Percentiles rank a stretch among this genome's conserved stretches.
Conservation (phyloP, 1,284 basidiomycete genomes). For the Fereydounia khargensis region DNA sequence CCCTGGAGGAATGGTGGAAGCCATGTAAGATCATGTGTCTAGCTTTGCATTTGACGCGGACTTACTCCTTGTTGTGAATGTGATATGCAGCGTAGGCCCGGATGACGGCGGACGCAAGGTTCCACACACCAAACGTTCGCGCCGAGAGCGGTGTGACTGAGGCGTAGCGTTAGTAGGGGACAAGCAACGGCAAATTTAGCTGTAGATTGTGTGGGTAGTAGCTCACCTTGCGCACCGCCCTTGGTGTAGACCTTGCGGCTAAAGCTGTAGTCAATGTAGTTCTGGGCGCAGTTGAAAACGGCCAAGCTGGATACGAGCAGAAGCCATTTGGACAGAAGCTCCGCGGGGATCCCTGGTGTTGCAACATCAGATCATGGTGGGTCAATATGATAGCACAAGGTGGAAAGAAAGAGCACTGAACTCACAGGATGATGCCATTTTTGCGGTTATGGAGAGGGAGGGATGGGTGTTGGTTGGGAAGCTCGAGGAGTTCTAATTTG, state of each 20-base stretch:
- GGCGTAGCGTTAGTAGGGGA: neutral
- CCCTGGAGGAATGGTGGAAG: slow-evolving; percentile 12
- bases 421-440: too few species aligned
- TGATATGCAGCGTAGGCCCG: slow-evolving; percentile 51
- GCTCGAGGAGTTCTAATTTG: too few species aligned
- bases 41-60: too few species aligned
- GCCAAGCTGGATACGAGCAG: slow-evolving; percentile 42
- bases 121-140: slow-evolving; percentile 53
- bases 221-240: slow-evolving; percentile 28
- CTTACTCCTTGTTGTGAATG: slow-evolving; percentile 42
- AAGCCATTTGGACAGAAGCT: slow-evolving; percentile 48
- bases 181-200: neutral
- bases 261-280: slow-evolving; percentile 36
- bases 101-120: slow-evolving; percentile 48
- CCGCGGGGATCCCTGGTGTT: slow-evolving; percentile 30
- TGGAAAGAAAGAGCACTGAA: too few species aligned
- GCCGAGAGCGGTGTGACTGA: slow-evolving; percentile 49
- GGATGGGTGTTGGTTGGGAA: too few species aligned
- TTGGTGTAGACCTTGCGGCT: slow-evolving; percentile 47
- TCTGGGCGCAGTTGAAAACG: slow-evolving; percentile 44
- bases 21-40: neutral
- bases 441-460: too few species aligned
- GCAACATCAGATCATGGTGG: too few species aligned
- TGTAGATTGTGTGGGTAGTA: too few species aligned
- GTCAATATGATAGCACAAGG: too few species aligned